Conservation (phyloP, 495 filamentous ascomycete genomes). For the Neurospora pannonica region DNA sequence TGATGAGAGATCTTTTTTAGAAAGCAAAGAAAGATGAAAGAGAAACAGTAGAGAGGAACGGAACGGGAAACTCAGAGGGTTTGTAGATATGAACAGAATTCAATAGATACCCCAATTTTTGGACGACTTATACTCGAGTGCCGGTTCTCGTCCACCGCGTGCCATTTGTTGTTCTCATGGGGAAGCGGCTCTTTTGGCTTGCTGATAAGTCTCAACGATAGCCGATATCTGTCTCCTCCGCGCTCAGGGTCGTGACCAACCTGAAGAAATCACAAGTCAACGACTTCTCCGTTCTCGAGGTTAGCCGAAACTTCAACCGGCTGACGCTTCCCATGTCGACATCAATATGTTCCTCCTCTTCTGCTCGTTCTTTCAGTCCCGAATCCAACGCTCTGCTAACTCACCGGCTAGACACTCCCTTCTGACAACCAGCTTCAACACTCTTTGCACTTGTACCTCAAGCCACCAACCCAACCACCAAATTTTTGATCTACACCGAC, state of each 20-base stretch:
- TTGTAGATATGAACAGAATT: slow-evolving; percentile 21
- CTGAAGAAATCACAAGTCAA: not conserved
- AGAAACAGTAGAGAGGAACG: not conserved
- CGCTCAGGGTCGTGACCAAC: not conserved
- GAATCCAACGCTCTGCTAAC: not conserved
- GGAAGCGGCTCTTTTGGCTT: not conserved
- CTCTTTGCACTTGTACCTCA: not conserved
- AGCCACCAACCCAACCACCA: not conserved
- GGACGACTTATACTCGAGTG: slow-evolving; percentile 18
- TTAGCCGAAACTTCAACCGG: not conserved
- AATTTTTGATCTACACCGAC: too few species aligned
- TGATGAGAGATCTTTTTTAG: slow-evolving; percentile 12
- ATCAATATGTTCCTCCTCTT: not conserved
- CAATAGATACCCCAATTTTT: slow-evolving; percentile 28
- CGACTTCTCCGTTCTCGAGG: not conserved
- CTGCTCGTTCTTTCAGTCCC: not conserved
- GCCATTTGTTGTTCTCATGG: not conserved
- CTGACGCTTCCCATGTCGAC: not conserved
- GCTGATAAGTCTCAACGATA: not conserved
- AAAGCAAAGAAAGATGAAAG: not conserved
- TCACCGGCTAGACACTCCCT: not conserved
- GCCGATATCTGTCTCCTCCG: not conserved
- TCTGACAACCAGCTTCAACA: not conserved
- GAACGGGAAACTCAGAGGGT: slow-evolving; percentile 1
- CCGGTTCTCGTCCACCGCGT: not conserved